phyloP scores from a whole-genome alignment of 2,329 filamentous ascomycete genomes.

The Talaromyces sp. region DNA sequence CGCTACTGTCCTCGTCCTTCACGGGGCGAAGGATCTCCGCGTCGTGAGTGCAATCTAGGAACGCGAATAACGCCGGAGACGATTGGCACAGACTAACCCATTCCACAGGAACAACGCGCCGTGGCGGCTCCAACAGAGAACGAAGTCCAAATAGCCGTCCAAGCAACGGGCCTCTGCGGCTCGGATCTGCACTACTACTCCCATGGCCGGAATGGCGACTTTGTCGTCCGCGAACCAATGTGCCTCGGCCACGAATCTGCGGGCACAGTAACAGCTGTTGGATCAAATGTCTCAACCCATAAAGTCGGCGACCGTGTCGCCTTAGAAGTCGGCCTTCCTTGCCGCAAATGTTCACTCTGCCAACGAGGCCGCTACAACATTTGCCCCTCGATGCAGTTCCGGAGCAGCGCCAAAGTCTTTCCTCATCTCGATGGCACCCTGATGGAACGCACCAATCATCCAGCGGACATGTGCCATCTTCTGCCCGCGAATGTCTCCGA shows the following conservation, averaged over 20 bases:
- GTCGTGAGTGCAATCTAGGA: conserved; percentile 48
- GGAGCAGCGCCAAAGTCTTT: conserved; percentile 62
- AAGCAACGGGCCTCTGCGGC: conserved; percentile 70
- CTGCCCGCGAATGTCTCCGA: conserved; percentile 57
- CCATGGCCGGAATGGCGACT: conserved; percentile 84
- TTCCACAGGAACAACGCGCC: conserved; percentile 58
- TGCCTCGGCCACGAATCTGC: conserved; percentile 78
- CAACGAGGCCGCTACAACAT: conserved; percentile 63
- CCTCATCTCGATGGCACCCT: conserved; percentile 67
- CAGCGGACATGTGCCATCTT: conserved; percentile 62
- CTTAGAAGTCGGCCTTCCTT: conserved; percentile 89
- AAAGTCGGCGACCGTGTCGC: conserved; percentile 79
- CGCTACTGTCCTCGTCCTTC: conserved; percentile 55
- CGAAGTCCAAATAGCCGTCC: conserved; percentile 67
- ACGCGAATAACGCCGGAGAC: not conserved
- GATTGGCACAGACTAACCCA: conserved; percentile 13
- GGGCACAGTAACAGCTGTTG: conserved; percentile 74
- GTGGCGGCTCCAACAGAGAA: conserved; percentile 50
- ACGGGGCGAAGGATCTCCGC: conserved; percentile 63
- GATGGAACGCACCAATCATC: conserved; percentile 64
- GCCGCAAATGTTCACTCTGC: conserved; percentile 64
- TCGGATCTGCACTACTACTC: conserved; percentile 82
- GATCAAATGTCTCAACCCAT: conserved; percentile 64
- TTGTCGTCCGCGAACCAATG: conserved; percentile 78
- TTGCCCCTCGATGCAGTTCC: conserved; percentile 61